phyloP scores from a whole-genome alignment of 169 alveolate species.

The Neospora caninum region DNA sequence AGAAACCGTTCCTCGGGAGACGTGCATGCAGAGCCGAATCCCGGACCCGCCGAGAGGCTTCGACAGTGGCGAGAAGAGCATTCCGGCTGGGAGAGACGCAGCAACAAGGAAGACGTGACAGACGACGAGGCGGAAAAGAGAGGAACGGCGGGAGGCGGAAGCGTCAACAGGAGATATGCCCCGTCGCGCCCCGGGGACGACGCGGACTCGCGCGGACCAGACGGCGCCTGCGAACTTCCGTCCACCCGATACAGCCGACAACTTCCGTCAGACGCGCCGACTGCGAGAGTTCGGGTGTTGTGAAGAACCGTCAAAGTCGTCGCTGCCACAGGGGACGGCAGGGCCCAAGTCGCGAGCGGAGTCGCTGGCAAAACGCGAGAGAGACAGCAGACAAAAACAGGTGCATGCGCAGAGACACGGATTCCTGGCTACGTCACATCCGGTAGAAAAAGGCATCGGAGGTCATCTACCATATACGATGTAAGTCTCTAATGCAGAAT shows the following conservation, averaged over 20 bases:
- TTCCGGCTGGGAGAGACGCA: neutral
- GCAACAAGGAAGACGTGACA: neutral
- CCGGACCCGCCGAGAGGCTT: neutral
- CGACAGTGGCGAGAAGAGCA: no score
- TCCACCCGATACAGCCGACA: constrained; percentile 50
- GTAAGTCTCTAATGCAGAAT: no score
- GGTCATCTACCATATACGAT: no score
- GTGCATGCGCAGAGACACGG: no score
- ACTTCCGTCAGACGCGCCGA: constrained; percentile 60
- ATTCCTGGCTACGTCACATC: no score
- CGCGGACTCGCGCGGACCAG: neutral
- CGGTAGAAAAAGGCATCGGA: no score
- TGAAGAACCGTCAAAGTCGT: constrained; percentile 26
- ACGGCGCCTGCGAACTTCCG: neutral
- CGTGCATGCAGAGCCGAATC: neutral
- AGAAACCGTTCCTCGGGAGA: neutral
- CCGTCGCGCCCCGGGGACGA: neutral
- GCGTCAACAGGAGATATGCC: neutral
- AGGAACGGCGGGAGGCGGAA: neutral
- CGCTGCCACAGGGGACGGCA: constrained; percentile 32
- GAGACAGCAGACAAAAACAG: neutral
- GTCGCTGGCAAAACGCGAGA: constrained; percentile 42
- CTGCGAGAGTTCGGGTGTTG: constrained; percentile 33
- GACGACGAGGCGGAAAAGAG: neutral
- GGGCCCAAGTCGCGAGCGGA: constrained; percentile 30